These are phyloP conservation scores for Halteria grandinella DNA, from an alignment of 73 alveolate species.

Conservation along the genomic window DNA sequence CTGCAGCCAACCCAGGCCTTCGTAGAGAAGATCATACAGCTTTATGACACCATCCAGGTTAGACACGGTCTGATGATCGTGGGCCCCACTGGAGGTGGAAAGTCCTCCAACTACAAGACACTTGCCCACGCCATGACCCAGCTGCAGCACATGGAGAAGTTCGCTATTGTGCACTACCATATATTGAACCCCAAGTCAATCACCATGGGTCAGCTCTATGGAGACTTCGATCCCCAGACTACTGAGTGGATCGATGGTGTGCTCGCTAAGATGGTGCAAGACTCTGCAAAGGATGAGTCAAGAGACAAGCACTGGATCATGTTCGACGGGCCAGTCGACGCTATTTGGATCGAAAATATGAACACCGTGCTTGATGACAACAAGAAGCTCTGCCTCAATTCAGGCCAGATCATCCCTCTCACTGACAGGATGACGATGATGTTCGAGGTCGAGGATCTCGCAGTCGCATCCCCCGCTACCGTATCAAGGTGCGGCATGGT, in stretches of 20 bases:
- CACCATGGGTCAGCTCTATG: conserved; percentile 98
- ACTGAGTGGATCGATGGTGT: conserved; percentile 99
- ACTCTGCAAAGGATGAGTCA: conserved; percentile 86
- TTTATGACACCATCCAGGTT: conserved; percentile 97
- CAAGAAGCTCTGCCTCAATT: conserved; percentile 95
- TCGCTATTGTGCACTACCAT: conserved; percentile 86
- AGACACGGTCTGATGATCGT: conserved; percentile 99
- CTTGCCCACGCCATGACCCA: conserved; percentile 88
- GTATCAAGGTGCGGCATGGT: conserved; percentile 94
- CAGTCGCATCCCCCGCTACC: conserved; percentile 94
- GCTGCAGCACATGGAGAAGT: conserved; percentile 75
- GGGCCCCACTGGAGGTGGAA: conserved; percentile 99
- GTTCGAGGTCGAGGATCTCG: conserved; percentile 91
- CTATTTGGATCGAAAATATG: conserved; percentile 97
- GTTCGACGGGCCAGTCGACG: conserved; percentile 99
- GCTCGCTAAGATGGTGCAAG: conserved; percentile 91
- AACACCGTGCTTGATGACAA: conserved; percentile 99
- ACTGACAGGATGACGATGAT: conserved; percentile 89
- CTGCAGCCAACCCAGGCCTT: conserved; percentile 91
- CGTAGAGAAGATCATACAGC: conserved; percentile 92
- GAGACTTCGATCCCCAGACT: conserved; percentile 96
- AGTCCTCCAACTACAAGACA: conserved; percentile 88
- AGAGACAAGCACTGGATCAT: conserved; percentile 93
- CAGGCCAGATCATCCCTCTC: conserved; percentile 96
- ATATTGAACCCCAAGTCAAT: conserved; percentile 97